Evolutionary conservation across 805 yeast genomes (phyloP).

Genomic region (Cyberlindnera samutprakarnensis): DNA sequence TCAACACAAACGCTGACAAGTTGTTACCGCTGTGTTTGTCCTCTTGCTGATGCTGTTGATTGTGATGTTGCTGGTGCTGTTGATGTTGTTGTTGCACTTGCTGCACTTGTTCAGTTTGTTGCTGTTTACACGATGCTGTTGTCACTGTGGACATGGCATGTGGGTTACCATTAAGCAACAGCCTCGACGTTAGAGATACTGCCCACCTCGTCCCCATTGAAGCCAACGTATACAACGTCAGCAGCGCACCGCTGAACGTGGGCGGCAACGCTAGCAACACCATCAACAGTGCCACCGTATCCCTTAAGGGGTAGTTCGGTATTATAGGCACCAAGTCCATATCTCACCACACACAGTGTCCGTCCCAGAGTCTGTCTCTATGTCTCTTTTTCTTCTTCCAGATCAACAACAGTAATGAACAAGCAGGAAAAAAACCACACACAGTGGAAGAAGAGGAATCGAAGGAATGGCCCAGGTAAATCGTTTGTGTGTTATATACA

Average conservation of each 20-base stretch:
- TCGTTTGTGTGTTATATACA: too few relatives aligned
- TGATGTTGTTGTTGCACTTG: not conserved
- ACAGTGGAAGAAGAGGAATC: too few relatives aligned
- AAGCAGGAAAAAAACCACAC: too few relatives aligned
- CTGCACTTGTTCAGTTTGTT: too few relatives aligned
- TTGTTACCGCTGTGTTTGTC: constrained; percentile 5
- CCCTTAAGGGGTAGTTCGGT: constrained; percentile 16
- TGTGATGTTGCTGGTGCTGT: constrained; percentile 1
- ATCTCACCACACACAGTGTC: too few relatives aligned
- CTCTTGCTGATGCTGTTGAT: constrained; percentile 3
- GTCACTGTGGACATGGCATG: constrained; percentile 3
- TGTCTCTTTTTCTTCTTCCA: too few relatives aligned
- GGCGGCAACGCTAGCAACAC: constrained; percentile 20
- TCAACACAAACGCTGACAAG: constrained; percentile 10
- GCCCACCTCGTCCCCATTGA: constrained; percentile 5
- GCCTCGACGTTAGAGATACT: constrained; percentile 7
- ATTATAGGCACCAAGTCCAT: constrained; percentile 11
- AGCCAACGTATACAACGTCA: constrained; percentile 11
- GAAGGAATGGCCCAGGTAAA: too few relatives aligned
- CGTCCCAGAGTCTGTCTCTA: too few relatives aligned
- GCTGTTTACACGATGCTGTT: constrained; percentile 3
- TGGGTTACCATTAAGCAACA: constrained; percentile 2
- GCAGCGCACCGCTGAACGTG: constrained; percentile 11
- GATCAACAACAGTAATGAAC: too few relatives aligned
- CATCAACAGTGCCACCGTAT: constrained; percentile 19